phyloP scores from a whole-genome alignment of 306 rosid genomes.

The Pachyrhizus erosus region DNA sequence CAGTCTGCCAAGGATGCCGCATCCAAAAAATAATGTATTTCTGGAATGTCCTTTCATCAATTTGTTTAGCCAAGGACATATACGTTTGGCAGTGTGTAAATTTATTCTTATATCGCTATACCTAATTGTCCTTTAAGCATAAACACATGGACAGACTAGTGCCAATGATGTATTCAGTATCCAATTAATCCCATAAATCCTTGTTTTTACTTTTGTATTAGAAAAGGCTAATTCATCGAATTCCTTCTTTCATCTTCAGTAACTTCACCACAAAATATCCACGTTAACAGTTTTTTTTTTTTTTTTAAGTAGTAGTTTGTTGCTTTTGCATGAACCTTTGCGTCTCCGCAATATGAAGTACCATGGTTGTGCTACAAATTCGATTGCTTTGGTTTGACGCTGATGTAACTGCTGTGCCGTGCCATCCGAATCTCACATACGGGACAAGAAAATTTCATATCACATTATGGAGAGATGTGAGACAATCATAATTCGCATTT shows the following conservation, averaged over 20 bases:
- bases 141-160: constrained; percentile 27
- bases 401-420: neutral
- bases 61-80: constrained; percentile 12
- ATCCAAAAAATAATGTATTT: constrained; percentile 42
- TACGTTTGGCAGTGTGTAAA: neutral
- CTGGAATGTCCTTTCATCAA: neutral
- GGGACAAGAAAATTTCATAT: neutral
- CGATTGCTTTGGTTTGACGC: constrained; percentile 37
- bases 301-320: too few relatives aligned
- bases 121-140: constrained; percentile 1
- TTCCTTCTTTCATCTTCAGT: neutral
- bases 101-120: constrained; percentile 4
- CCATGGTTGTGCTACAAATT: neutral
- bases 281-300: too few relatives aligned
- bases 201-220: neutral
- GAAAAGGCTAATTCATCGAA: neutral
- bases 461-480: neutral
- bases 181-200: neutral
- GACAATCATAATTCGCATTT: neutral
- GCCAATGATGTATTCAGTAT: constrained; percentile 27
- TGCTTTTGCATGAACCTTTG: neutral
- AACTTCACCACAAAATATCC: neutral
- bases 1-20: constrained; percentile 68
- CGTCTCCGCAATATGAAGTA: neutral
- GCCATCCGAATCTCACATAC: neutral